Evolutionary conservation across 805 yeast species (phyloP), one percentile per base, ranked within the genome.

Genomic region (Spathaspora hagerdaliae): DNA sequence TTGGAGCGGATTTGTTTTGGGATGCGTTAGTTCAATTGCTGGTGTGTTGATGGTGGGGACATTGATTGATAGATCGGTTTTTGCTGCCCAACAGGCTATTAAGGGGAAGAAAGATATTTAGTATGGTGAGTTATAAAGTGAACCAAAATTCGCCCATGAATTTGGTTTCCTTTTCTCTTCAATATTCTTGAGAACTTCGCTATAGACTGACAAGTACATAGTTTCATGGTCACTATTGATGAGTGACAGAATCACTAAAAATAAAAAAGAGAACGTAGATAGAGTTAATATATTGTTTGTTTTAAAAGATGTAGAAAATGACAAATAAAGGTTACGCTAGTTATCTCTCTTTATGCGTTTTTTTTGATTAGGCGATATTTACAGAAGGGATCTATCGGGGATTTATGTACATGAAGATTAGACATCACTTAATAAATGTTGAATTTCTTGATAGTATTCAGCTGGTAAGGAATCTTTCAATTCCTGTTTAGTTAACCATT

Each of bases 31-130:
- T 45, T 88, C 95, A 7, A 77, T 92, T 36, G 98, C 97, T 8
- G 97, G 98, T 40, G 90, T 94, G 9, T 72, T 94, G 48, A 91
- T 97, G 27, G 90, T 92, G 27, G 98, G 96, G 8, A 85, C 97
- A 0, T 80, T 91, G 33, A 64, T 91, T 39, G 99, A 94, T 63
- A 79, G 89, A 48, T 82, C 95, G 2, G 85, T 90, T 5, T 90
- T 87, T 79, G 92, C 87, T 10, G 96, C 96, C 1, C 91, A 90
- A 60, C 81, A 80, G 63, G 87, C 84, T 11, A 64, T 90, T 29
- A 73, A 77, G 56, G 79, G 82, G 15, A 85, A 87, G 64, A 86
- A 86, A 69, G 80, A 79, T 44, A 60, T 65, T 46, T 69, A 58
- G 51, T 31, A 38, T 8, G 24, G 12, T 7, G 31, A 38, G 11